These are phyloP conservation scores for Geranium incanum DNA, from an alignment of 441 rosid species.

Conservation along the genomic window DNA sequence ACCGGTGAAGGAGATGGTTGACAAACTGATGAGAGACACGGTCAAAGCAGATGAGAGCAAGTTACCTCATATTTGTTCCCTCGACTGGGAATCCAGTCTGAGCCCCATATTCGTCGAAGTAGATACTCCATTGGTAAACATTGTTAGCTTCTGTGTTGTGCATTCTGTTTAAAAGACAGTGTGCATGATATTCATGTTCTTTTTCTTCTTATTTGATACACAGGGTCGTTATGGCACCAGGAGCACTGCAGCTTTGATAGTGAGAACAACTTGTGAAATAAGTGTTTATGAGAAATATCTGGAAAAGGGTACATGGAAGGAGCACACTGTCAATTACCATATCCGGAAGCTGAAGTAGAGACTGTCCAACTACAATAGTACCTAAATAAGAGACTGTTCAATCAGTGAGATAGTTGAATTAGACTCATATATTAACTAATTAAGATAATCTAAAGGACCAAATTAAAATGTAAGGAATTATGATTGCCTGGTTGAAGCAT, in stretches of 20 bases:
- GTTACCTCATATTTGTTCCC: slow-evolving; percentile 50
- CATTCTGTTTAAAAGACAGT: not conserved
- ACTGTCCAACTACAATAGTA: not conserved
- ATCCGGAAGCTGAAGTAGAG: slow-evolving; percentile 30
- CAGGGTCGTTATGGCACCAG: slow-evolving; percentile 58
- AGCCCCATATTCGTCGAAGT: slow-evolving; percentile 59
- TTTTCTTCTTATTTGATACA: slow-evolving; percentile 1
- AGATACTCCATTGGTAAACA: slow-evolving; percentile 49
- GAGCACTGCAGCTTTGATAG: slow-evolving; percentile 40
- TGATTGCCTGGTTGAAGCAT: not conserved
- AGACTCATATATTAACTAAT: not conserved
- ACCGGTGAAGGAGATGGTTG: slow-evolving; percentile 39
- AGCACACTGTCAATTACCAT: slow-evolving; percentile 32
- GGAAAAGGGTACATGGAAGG: slow-evolving; percentile 50
- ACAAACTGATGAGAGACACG: slow-evolving; percentile 46
- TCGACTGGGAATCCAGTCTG: slow-evolving; percentile 45
- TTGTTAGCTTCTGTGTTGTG: not conserved
- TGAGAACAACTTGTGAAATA: slow-evolving; percentile 38
- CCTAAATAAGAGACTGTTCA: slow-evolving; percentile 8
- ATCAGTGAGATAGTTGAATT: not conserved
- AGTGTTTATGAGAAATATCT: slow-evolving; percentile 48
- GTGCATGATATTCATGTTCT: not conserved
- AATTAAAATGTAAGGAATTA: not conserved
- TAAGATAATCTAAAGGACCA: not conserved
- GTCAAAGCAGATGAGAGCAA: slow-evolving; percentile 45